A percentile compares a stretch with the other conserved stretches of the same genome.
These are phyloP conservation scores for Gloeostereum incarnatum DNA, from an alignment of 768 basidiomycete genomes.

Conservation along the genomic window DNA sequence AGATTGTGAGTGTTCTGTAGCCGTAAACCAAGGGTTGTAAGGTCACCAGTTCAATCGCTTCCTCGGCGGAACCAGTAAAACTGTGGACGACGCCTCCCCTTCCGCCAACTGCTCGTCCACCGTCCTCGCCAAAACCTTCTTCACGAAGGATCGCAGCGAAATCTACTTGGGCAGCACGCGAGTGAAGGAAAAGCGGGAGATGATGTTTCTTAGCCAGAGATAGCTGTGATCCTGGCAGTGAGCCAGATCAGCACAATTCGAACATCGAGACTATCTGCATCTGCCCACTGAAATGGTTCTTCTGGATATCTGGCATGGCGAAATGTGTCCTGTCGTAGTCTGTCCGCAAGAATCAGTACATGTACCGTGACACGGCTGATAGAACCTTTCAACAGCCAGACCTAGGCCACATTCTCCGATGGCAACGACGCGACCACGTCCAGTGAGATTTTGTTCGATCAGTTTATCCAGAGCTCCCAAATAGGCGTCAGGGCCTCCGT, in stretches of 20 bases:
- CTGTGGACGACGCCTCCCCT: slow-evolving; percentile 77
- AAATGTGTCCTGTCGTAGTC: slow-evolving; percentile 75
- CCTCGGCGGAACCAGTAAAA: slow-evolving; percentile 60
- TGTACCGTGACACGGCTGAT: not conserved
- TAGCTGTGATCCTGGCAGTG: slow-evolving; percentile 40
- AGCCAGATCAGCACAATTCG: not conserved
- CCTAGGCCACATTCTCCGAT: slow-evolving; percentile 79
- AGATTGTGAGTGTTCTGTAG: not conserved
- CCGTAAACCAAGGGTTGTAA: not conserved
- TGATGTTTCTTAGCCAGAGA: slow-evolving; percentile 57
- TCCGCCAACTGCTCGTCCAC: slow-evolving; percentile 45
- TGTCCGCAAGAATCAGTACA: slow-evolving; percentile 15
- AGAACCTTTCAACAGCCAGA: slow-evolving; percentile 15
- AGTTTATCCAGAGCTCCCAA: slow-evolving; percentile 47
- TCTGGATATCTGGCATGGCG: slow-evolving; percentile 50
- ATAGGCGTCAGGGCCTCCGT: slow-evolving; percentile 52
- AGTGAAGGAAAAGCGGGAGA: slow-evolving; percentile 77
- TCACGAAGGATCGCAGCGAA: slow-evolving; percentile 56
- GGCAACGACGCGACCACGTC: slow-evolving; percentile 54
- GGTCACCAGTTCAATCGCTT: slow-evolving; percentile 58
- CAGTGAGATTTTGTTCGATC: slow-evolving; percentile 36
- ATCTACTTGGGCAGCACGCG: slow-evolving; percentile 65
- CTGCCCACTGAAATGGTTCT: slow-evolving; percentile 50
- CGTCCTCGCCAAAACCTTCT: slow-evolving; percentile 51
- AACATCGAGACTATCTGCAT: not conserved